Conservation (phyloP, 225 moss, liverwort and hornwort species). For the Takakia lepidozioides region DNA sequence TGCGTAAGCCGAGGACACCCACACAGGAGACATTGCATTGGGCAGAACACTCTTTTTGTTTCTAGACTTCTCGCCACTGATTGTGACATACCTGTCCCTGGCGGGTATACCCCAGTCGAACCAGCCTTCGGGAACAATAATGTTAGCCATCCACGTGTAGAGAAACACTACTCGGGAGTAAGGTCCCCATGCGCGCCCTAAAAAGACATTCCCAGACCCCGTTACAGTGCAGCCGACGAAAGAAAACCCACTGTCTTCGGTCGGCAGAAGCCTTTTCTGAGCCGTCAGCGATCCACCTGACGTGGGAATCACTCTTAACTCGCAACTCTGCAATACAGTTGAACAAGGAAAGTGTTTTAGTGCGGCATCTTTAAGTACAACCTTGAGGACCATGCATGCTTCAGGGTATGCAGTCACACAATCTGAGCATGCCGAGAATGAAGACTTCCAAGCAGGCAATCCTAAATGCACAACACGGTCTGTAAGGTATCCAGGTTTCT, state of each 20-base stretch:
- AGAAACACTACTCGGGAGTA: conserved; percentile 38
- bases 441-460: no score
- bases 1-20: no score
- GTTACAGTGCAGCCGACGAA: conserved; percentile 27
- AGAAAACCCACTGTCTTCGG: conserved; percentile 26
- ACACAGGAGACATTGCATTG: no score
- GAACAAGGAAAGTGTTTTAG: no score
- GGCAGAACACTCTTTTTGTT: no score
- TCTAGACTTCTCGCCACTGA: no score
- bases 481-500: no score
- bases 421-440: no score
- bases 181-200: conserved; percentile 45
- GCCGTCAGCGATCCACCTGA: conserved; percentile 31
- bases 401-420: no score
- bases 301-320: conserved; percentile 21
- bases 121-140: conserved; percentile 36
- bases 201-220: conserved; percentile 26
- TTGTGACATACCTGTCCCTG: conserved; percentile 13
- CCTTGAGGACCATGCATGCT: no score
- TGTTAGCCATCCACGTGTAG: conserved; percentile 24
- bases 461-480: no score
- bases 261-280: conserved; percentile 30
- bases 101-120: conserved; percentile 21
- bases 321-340: conserved; percentile 21
- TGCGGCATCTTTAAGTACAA: no score